Conservation (phyloP, 352 stramenopile genomes). For the Thraustochytrium sp. region DNA sequence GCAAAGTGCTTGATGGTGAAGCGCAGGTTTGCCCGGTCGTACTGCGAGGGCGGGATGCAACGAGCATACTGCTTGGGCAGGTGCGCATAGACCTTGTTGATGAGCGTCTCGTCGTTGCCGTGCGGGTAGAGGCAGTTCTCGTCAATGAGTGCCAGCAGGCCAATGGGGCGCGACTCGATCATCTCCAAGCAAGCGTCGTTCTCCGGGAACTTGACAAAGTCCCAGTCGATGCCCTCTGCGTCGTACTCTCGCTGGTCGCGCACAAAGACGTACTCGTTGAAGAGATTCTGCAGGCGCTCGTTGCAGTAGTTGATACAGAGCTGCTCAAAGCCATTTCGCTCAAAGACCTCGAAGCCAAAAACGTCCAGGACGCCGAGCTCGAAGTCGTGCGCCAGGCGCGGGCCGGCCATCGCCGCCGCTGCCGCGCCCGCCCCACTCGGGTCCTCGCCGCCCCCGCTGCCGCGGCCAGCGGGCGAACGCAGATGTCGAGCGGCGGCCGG, state of each 20-base stretch:
- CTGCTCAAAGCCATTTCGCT: conserved; percentile 85
- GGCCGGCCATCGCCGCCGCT: conserved; percentile 50
- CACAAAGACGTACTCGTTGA: conserved; percentile 92
- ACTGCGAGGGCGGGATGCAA: neutral
- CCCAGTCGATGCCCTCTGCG: conserved; percentile 88
- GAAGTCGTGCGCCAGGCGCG: conserved; percentile 54
- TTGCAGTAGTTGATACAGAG: conserved; percentile 94
- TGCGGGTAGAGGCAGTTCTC: conserved; percentile 88
- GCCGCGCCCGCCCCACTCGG: neutral
- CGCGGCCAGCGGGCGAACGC: no score
- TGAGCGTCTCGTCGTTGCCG: conserved; percentile 13
- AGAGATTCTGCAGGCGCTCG: conserved; percentile 82
- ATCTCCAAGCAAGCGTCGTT: conserved; percentile 85
- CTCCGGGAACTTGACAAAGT: conserved; percentile 79
- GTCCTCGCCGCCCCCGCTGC: no score
- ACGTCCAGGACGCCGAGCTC: conserved; percentile 94
- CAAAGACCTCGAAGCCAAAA: conserved; percentile 91
- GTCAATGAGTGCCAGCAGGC: conserved; percentile 87
- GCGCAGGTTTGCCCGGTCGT: neutral
- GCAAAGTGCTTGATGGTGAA: conserved; percentile 76
- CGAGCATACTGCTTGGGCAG: conserved; percentile 14
- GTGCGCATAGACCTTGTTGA: conserved; percentile 34
- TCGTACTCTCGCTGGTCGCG: conserved; percentile 95
- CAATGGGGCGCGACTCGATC: conserved; percentile 76
- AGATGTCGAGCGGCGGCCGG: no score